phyloP scores from a whole-genome alignment of 2,329 filamentous ascomycete genomes.

The Aspergillus ustus region DNA sequence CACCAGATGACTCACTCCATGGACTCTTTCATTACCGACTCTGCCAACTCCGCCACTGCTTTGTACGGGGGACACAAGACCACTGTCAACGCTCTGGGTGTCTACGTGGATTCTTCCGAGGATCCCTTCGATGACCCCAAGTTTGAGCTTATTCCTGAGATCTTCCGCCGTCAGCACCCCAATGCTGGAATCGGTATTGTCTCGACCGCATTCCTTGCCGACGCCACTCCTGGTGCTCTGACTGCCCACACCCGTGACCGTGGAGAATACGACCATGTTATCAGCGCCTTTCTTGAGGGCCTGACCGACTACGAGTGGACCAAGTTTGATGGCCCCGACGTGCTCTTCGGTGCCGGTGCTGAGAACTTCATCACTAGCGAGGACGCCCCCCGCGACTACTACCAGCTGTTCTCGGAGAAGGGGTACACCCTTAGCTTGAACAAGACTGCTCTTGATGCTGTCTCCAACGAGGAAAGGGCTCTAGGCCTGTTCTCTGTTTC shows the following conservation, averaged over 20 bases:
- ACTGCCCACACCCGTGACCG: slow-evolving; percentile 74
- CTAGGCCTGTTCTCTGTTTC: slow-evolving; percentile 78
- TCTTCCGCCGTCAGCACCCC: slow-evolving; percentile 70
- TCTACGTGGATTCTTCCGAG: slow-evolving; percentile 77
- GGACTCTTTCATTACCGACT: slow-evolving; percentile 84
- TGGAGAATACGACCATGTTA: slow-evolving; percentile 69
- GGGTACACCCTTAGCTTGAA: slow-evolving; percentile 75
- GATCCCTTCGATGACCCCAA: slow-evolving; percentile 81
- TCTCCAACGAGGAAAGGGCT: slow-evolving; percentile 64
- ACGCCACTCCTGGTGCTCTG: slow-evolving; percentile 80
- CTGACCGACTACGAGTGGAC: slow-evolving; percentile 83
- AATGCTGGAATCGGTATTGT: slow-evolving; percentile 68
- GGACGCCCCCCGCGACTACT: slow-evolving; percentile 62
- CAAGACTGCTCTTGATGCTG: slow-evolving; percentile 69
- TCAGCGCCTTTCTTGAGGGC: slow-evolving; percentile 77
- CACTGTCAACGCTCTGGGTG: slow-evolving; percentile 79
- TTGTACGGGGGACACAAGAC: slow-evolving; percentile 84
- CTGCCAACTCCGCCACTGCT: slow-evolving; percentile 81
- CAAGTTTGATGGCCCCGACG: slow-evolving; percentile 73
- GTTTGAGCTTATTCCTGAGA: slow-evolving; percentile 75
- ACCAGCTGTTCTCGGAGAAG: slow-evolving; percentile 69
- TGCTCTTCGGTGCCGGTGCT: slow-evolving; percentile 80
- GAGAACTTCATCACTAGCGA: slow-evolving; percentile 77
- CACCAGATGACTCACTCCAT: slow-evolving; percentile 90
- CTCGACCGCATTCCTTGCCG: slow-evolving; percentile 74